A percentile compares a stretch with the other conserved stretches of the same genome.
Conservation (phyloP, 2,329 filamentous ascomycete genomes). For the Xylaria multiplex region DNA sequence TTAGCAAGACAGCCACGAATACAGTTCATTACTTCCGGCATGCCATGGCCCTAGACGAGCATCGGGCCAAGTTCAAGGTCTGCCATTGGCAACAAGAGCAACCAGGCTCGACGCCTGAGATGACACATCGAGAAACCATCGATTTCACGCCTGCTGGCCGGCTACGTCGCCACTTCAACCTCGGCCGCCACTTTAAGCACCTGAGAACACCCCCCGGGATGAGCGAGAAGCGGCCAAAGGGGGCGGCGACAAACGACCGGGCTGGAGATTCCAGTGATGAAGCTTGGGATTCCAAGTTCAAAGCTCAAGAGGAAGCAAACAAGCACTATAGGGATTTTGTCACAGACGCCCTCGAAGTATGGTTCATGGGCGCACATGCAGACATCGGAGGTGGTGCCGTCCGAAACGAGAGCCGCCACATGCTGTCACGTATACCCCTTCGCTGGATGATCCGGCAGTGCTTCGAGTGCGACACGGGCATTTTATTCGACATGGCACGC, state of each 20-base stretch:
- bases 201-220: constrained; percentile 7
- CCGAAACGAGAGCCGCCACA: constrained; percentile 32
- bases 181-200: constrained; percentile 10
- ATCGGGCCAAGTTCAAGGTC: constrained; percentile 35
- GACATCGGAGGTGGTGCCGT: constrained; percentile 36
- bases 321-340: constrained; percentile 23
- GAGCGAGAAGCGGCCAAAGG: constrained; percentile 1
- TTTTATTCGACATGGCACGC: constrained; percentile 29
- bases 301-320: constrained; percentile 29
- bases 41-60: constrained; percentile 35
- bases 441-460: constrained; percentile 36
- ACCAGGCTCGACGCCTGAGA: background rate
- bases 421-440: constrained; percentile 34
- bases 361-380: constrained; percentile 35
- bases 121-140: constrained; percentile 22
- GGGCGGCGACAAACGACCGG: background rate
- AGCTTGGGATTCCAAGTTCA: constrained; percentile 25
- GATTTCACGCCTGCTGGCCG: constrained; percentile 26
- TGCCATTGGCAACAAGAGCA: constrained; percentile 32
- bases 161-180: constrained; percentile 11
- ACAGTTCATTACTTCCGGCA: constrained; percentile 33
- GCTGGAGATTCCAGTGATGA: constrained; percentile 22
- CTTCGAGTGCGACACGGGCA: constrained; percentile 35
- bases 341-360: constrained; percentile 35
- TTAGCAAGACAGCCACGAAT: constrained; percentile 33